Conservation (phyloP, 768 basidiomycete species). For the Hypholoma sublateritium region DNA sequence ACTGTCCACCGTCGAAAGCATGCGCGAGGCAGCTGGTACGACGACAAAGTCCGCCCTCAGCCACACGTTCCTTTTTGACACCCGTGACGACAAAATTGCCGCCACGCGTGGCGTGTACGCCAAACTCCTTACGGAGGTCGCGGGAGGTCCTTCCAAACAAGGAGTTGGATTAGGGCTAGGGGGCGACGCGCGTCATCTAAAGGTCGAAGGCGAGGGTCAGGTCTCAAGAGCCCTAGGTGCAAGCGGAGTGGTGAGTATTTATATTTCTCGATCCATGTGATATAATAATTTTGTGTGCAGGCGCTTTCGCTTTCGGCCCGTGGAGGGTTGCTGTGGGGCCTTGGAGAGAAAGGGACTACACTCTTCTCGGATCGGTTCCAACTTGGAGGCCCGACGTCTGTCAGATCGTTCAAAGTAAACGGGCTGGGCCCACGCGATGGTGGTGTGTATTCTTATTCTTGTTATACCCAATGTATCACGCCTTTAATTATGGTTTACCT, state of each 20-base stretch:
- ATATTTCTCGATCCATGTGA: not conserved
- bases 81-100: slow-evolving; percentile 66
- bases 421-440: slow-evolving; percentile 78
- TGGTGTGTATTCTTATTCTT: slow-evolving; percentile 31
- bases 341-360: slow-evolving; percentile 40
- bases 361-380: slow-evolving; percentile 88
- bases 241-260: slow-evolving; percentile 51
- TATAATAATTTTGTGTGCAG: slow-evolving; percentile 35
- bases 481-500: too few relatives aligned
- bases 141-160: slow-evolving; percentile 40
- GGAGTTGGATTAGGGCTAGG: slow-evolving; percentile 39
- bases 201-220: slow-evolving; percentile 66
- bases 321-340: slow-evolving; percentile 67
- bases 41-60: slow-evolving; percentile 81
- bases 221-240: slow-evolving; percentile 55
- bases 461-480: too few relatives aligned
- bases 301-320: slow-evolving; percentile 72
- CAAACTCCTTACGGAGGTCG: slow-evolving; percentile 67
- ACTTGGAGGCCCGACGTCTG: slow-evolving; percentile 85
- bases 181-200: slow-evolving; percentile 77
- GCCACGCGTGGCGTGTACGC: slow-evolving; percentile 63
- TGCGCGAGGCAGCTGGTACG: slow-evolving; percentile 81
- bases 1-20: slow-evolving; percentile 42
- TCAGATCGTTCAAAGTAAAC: slow-evolving; percentile 76
- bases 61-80: slow-evolving; percentile 76